Evolutionary conservation across 1,284 basidiomycete genomes (phyloP).

Genomic region (Ustilago lituana): DNA sequence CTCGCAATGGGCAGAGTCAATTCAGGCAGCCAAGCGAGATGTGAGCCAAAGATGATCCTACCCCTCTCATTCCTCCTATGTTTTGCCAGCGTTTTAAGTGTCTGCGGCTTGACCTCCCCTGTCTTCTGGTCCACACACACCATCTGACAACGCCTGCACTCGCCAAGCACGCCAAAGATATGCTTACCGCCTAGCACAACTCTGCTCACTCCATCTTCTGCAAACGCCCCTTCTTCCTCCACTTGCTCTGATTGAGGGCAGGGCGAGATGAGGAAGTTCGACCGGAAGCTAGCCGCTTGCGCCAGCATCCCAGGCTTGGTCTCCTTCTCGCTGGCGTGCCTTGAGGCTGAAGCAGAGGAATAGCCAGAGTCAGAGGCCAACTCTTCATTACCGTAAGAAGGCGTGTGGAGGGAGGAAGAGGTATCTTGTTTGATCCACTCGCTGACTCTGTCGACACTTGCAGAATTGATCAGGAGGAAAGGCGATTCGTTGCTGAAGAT

Average conservation of each 20-base stretch:
- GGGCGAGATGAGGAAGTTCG: constrained; percentile 49
- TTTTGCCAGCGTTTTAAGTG: constrained; percentile 36
- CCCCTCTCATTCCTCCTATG: constrained; percentile 34
- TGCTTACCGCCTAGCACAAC: constrained; percentile 34
- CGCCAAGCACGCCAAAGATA: constrained; percentile 43
- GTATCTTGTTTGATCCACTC: constrained; percentile 32
- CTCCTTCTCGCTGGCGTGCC: not conserved
- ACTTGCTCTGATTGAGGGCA: not conserved
- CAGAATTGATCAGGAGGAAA: constrained; percentile 51
- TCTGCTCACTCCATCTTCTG: constrained; percentile 29
- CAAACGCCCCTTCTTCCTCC: constrained; percentile 5
- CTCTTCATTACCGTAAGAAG: constrained; percentile 12
- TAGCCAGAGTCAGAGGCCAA: constrained; percentile 39
- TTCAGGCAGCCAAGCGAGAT: constrained; percentile 38
- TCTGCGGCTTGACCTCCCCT: constrained; percentile 40
- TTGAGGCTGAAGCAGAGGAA: constrained; percentile 18
- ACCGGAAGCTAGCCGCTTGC: constrained; percentile 45
- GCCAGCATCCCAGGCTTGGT: not conserved
- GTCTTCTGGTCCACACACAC: constrained; percentile 48
- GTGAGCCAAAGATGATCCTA: constrained; percentile 41
- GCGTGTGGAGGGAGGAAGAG: not conserved
- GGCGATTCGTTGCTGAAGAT: constrained; percentile 57
- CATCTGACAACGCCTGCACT: constrained; percentile 53
- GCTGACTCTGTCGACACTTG: constrained; percentile 36
- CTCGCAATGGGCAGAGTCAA: not conserved